These are phyloP conservation scores for Thermomucor indicae-seudaticae DNA, from an alignment of 371 early-diverging fungal genomes.

Conservation along the genomic window DNA sequence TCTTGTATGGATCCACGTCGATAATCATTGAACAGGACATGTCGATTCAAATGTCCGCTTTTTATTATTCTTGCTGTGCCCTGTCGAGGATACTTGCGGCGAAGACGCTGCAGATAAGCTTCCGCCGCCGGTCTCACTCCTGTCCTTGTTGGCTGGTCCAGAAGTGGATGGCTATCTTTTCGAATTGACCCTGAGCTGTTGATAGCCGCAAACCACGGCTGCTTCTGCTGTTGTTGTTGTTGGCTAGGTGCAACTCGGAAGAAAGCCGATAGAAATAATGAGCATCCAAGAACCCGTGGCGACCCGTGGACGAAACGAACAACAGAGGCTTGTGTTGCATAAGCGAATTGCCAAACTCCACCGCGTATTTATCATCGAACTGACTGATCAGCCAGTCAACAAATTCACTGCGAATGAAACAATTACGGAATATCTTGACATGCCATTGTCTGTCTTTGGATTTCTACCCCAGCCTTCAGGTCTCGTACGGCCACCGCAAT, in stretches of 20 bases:
- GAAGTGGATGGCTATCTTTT: background rate
- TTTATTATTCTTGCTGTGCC: no score
- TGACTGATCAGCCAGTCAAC: conserved; percentile 88
- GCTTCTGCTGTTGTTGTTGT: conserved; percentile 14
- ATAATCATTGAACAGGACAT: conserved; percentile 67
- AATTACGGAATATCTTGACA: conserved; percentile 65
- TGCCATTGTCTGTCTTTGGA: conserved; percentile 92
- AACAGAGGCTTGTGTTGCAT: conserved; percentile 66
- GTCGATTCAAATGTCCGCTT: conserved; percentile 31
- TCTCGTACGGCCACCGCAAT: conserved; percentile 79
- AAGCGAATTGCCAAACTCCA: conserved; percentile 76
- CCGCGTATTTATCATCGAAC: conserved; percentile 83
- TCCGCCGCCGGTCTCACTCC: no score
- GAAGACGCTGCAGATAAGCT: no score
- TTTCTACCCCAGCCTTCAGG: conserved; percentile 61
- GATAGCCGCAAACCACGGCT: conserved; percentile 20
- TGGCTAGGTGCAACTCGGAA: conserved; percentile 48
- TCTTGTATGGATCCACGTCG: conserved; percentile 73
- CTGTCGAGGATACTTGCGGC: background rate
- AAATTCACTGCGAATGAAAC: conserved; percentile 83
- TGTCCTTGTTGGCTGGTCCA: background rate
- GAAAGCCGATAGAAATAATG: conserved; percentile 87
- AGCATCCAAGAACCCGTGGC: conserved; percentile 85
- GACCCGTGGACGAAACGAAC: conserved; percentile 70
- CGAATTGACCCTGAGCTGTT: conserved; percentile 2